These are phyloP conservation scores for Zangia roseola DNA, from an alignment of 768 basidiomycete species.

Conservation along the genomic window DNA sequence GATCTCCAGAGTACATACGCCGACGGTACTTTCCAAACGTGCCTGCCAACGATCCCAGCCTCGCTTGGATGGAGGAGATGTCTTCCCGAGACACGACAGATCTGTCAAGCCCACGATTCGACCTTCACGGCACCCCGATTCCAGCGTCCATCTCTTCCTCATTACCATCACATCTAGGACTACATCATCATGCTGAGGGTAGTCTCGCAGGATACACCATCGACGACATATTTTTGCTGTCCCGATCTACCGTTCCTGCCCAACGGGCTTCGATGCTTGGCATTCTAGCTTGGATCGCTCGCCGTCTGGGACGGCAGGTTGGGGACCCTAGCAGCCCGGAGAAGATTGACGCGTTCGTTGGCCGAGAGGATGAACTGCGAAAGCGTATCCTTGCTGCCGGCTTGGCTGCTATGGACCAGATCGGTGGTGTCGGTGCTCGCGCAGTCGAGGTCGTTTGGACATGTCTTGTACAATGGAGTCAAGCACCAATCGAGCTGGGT, in stretches of 20 bases:
- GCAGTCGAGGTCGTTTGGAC: slow-evolving; percentile 77
- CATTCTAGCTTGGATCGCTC: slow-evolving; percentile 60
- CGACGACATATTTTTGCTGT: slow-evolving; percentile 78
- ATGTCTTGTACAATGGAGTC: slow-evolving; percentile 67
- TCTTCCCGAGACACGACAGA: slow-evolving; percentile 10
- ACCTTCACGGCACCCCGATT: slow-evolving; percentile 73
- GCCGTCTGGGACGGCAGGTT: slow-evolving; percentile 26
- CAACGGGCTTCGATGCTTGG: slow-evolving; percentile 83
- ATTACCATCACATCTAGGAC: slow-evolving; percentile 80
- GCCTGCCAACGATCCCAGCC: slow-evolving; percentile 63
- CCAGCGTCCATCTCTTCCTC: slow-evolving; percentile 48
- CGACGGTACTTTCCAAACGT: slow-evolving; percentile 78
- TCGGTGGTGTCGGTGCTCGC: slow-evolving; percentile 61
- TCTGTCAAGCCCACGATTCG: slow-evolving; percentile 56
- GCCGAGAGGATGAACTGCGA: slow-evolving; percentile 44
- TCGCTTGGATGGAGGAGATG: slow-evolving; percentile 77
- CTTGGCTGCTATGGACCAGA: slow-evolving; percentile 61
- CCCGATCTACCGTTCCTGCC: slow-evolving; percentile 77
- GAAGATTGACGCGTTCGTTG: slow-evolving; percentile 17
- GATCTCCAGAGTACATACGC: slow-evolving; percentile 82
- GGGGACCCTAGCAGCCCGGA: not conserved
- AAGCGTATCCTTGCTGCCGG: slow-evolving; percentile 66
- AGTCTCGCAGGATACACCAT: slow-evolving; percentile 84
- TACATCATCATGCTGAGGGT: slow-evolving; percentile 86
- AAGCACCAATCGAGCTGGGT: slow-evolving; percentile 23